Conservation (phyloP, 495 filamentous ascomycete genomes). For the Copromyces sp. region DNA sequence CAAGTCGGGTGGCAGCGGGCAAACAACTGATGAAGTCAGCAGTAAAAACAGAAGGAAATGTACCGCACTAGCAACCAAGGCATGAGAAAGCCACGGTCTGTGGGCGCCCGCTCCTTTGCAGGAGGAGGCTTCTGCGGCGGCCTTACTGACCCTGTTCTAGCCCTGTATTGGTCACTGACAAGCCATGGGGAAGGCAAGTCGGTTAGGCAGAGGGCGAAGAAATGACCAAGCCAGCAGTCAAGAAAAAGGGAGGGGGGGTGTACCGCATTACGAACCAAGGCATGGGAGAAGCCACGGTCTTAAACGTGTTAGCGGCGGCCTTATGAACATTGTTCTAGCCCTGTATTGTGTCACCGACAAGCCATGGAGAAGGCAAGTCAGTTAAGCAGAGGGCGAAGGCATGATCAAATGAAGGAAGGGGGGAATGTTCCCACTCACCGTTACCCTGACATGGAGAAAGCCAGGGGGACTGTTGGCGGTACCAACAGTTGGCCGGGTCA, state of each 20-base stretch:
- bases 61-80: too few species aligned
- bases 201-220: background rate
- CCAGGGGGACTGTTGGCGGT: background rate
- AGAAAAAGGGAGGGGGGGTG: background rate
- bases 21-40: too few species aligned
- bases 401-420: background rate
- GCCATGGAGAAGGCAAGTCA: background rate
- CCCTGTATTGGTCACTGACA: background rate
- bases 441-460: background rate
- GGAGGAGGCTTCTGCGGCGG: too few species aligned
- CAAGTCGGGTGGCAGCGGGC: too few species aligned
- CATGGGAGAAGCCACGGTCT: background rate
- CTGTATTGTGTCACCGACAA: background rate
- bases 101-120: too few species aligned
- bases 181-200: background rate
- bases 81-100: background rate
- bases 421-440: background rate
- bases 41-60: too few species aligned
- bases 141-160: background rate
- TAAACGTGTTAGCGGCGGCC: background rate
- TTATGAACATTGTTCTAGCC: background rate
- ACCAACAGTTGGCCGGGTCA: background rate
- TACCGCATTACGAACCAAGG: background rate
- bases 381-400: background rate
- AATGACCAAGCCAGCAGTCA: background rate